Evolutionary conservation across 2,329 filamentous ascomycete species (phyloP).

Genomic region (Thermoascus crustaceus): DNA sequence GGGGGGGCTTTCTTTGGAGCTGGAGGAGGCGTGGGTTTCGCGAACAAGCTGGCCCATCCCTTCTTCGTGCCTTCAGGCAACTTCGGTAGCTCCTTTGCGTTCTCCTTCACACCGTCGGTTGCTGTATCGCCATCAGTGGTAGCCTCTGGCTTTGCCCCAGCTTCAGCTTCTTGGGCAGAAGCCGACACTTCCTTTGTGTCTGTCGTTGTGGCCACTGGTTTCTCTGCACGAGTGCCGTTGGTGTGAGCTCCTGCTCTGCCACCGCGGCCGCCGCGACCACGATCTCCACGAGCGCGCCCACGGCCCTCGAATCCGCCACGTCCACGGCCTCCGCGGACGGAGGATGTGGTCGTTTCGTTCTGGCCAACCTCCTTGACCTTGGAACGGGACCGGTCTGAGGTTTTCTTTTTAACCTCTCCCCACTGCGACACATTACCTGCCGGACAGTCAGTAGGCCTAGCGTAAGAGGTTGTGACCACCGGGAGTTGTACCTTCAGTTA

Average conservation of each 20-base stretch:
- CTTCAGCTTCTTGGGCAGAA: conserved; percentile 14
- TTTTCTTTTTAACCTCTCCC: conserved; percentile 47
- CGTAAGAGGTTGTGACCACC: not conserved
- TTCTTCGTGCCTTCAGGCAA: conserved; percentile 36
- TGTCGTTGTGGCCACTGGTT: conserved; percentile 17
- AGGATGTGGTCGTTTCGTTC: conserved; percentile 25
- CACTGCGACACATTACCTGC: conserved; percentile 45
- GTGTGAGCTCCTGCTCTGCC: conserved; percentile 35
- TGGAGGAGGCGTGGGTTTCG: conserved; percentile 49
- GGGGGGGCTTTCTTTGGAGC: conserved; percentile 42
- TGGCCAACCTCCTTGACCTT: conserved; percentile 38
- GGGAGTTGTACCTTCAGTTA: conserved; percentile 38
- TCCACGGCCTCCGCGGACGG: conserved; percentile 36
- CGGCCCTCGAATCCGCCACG: conserved; percentile 40
- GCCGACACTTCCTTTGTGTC: conserved; percentile 18
- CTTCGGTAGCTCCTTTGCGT: conserved; percentile 19
- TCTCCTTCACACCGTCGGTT: conserved; percentile 14
- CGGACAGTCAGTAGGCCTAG: conserved; percentile 3
- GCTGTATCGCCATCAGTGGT: conserved; percentile 16
- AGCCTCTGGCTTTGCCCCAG: conserved; percentile 4
- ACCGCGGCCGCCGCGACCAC: conserved; percentile 40
- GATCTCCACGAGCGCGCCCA: conserved; percentile 40
- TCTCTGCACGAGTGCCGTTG: conserved; percentile 36
- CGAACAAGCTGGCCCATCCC: conserved; percentile 67
- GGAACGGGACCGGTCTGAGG: conserved; percentile 36